Evolutionary conservation across 1,284 basidiomycete genomes (phyloP).

Genomic region (Schizophyllum commune): DNA sequence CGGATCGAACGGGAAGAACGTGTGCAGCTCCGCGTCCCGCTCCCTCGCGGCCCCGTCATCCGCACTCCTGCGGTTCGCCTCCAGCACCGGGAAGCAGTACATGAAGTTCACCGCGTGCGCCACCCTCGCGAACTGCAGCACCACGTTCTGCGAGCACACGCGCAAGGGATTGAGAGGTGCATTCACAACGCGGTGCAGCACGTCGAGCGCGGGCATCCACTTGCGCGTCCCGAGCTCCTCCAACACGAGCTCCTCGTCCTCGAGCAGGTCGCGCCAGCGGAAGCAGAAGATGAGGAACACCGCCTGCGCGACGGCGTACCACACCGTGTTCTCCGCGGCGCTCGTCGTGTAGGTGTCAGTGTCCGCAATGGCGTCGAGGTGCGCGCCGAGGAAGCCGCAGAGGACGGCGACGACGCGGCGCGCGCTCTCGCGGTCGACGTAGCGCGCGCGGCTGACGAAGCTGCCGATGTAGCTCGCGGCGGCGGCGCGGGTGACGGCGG

Average conservation of each 20-base stretch:
- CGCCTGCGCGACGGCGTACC: slow-evolving; percentile 92
- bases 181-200: slow-evolving; percentile 77
- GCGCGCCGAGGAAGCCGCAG: slow-evolving; percentile 75
- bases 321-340: slow-evolving; percentile 60
- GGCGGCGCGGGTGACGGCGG: slow-evolving; percentile 76
- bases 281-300: slow-evolving; percentile 98
- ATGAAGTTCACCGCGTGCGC: slow-evolving; percentile 89
- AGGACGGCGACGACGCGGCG: slow-evolving; percentile 77
- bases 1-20: slow-evolving; percentile 98
- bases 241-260: slow-evolving; percentile 46
- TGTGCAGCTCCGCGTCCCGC: slow-evolving; percentile 62
- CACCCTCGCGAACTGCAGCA: slow-evolving; percentile 90
- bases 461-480: slow-evolving; percentile 90
- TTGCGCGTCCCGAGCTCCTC: slow-evolving; percentile 43
- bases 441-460: slow-evolving; percentile 87
- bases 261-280: slow-evolving; percentile 84
- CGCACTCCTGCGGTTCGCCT: slow-evolving; percentile 60
- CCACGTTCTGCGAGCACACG: slow-evolving; percentile 88
- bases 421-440: slow-evolving; percentile 72
- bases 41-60: slow-evolving; percentile 21
- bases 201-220: slow-evolving; percentile 82
- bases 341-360: slow-evolving; percentile 29
- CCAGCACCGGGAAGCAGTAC: slow-evolving; percentile 93
- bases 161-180: slow-evolving; percentile 88
- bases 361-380: slow-evolving; percentile 68